Evolutionary conservation across 108 stramenopile species (phyloP).

Genomic region (Phaeodactylum tricornutum): DNA sequence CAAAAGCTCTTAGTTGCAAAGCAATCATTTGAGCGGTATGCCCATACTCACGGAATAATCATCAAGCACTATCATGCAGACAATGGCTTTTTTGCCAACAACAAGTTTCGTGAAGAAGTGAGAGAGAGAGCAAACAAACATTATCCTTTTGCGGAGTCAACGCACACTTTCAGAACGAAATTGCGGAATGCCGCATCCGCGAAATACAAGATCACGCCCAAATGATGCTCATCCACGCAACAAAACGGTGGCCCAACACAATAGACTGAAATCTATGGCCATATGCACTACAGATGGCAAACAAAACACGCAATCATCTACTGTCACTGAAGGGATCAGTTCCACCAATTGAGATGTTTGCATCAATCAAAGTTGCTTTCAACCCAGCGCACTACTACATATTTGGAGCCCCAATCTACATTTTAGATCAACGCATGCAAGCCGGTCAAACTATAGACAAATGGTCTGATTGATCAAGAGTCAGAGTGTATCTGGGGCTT

Average conservation of each 20-base stretch:
- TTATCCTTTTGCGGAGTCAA: slow-evolving; percentile 24
- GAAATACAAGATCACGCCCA: slow-evolving; percentile 25
- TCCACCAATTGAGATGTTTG: slow-evolving; percentile 11
- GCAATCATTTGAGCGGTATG: slow-evolving; percentile 25
- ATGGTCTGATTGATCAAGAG: slow-evolving; percentile 21
- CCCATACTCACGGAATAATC: slow-evolving; percentile 2
- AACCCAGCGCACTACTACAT: slow-evolving; percentile 8
- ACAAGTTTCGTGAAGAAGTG: slow-evolving; percentile 14
- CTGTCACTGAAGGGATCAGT: not conserved
- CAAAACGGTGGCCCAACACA: slow-evolving; percentile 21
- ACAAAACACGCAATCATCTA: slow-evolving; percentile 6
- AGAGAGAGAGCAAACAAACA: slow-evolving; percentile 12
- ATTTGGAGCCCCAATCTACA: slow-evolving; percentile 20
- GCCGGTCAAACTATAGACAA: slow-evolving; percentile 7
- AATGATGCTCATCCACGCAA: slow-evolving; percentile 34
- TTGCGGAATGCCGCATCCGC: slow-evolving; percentile 21
- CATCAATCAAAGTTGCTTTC: not conserved
- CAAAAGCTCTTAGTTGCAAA: slow-evolving; percentile 17
- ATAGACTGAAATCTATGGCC: slow-evolving; percentile 11
- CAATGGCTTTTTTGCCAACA: slow-evolving; percentile 30
- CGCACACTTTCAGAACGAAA: slow-evolving; percentile 23
- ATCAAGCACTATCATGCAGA: slow-evolving; percentile 28
- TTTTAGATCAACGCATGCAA: slow-evolving; percentile 3
- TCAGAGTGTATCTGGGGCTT: slow-evolving; percentile 27
- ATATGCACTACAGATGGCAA: slow-evolving; percentile 25